These are phyloP conservation scores for Leccinum angustisporum DNA, from an alignment of 1,284 basidiomycete species.

Conservation along the genomic window DNA sequence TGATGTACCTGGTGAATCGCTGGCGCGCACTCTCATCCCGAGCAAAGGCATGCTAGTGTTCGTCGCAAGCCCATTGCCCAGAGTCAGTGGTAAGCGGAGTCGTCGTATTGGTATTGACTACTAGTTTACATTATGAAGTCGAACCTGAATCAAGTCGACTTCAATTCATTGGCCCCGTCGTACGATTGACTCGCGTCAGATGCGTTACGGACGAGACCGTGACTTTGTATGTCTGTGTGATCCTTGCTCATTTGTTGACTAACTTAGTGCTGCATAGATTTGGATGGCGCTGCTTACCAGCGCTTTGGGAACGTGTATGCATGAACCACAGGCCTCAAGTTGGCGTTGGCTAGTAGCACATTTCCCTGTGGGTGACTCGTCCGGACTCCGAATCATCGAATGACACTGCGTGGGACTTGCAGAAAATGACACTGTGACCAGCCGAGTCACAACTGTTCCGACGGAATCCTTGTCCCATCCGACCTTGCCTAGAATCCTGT, in stretches of 20 bases:
- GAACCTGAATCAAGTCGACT: background rate
- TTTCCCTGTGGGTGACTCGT: background rate
- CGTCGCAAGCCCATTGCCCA: background rate
- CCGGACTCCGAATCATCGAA: background rate
- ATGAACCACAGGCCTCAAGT: background rate
- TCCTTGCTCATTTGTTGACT: background rate
- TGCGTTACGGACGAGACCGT: background rate
- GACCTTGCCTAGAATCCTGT: background rate
- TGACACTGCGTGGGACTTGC: background rate
- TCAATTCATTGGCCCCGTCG: background rate
- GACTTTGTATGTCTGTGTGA: background rate
- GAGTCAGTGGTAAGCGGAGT: background rate
- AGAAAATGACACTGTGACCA: background rate
- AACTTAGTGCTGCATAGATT: background rate
- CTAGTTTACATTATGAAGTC: background rate
- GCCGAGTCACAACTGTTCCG: background rate
- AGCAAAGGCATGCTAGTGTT: background rate
- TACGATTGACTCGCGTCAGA: background rate
- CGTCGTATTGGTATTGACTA: background rate
- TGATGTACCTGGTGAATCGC: too few species aligned
- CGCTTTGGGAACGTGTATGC: background rate
- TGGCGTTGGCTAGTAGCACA: background rate
- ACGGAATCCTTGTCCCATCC: background rate
- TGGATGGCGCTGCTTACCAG: too few species aligned
- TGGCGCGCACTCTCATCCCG: background rate